Evolutionary conservation across 768 basidiomycete genomes (phyloP).

Genomic region (Tylopilus sp.): DNA sequence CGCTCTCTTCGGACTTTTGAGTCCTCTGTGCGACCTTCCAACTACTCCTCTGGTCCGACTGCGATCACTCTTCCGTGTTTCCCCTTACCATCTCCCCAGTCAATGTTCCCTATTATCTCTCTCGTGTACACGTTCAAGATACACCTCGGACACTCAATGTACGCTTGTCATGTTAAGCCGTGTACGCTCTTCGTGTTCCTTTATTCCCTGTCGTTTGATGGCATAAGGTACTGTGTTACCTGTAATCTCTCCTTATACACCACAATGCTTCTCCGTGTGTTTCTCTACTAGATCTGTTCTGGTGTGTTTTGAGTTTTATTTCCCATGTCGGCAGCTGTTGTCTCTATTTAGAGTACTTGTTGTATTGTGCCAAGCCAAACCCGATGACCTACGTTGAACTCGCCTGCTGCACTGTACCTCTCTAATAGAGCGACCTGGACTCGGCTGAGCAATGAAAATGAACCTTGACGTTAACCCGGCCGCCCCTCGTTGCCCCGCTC

Average conservation of each 20-base stretch:
- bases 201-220: slow-evolving; percentile 12
- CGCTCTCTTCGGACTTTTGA: background rate
- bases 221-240: slow-evolving; percentile 4
- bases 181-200: slow-evolving; percentile 13
- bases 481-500: no score
- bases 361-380: slow-evolving; percentile 10
- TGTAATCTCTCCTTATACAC: background rate
- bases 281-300: background rate
- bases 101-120: background rate
- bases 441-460: no score
- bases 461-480: no score
- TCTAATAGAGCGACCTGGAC: no score
- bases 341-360: slow-evolving; percentile 12
- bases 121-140: slow-evolving; percentile 7
- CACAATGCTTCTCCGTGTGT: no score
- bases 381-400: no score
- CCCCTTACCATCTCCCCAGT: background rate
- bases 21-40: background rate
- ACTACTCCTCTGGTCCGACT: background rate
- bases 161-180: slow-evolving; percentile 12
- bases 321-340: background rate
- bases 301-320: slow-evolving; percentile 1
- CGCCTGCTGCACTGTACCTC: no score
- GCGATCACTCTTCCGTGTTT: background rate
- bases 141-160: slow-evolving; percentile 14